These are phyloP conservation scores for Protea cynaroides DNA, from an alignment of 164 flowering plant genomes.

Conservation along the genomic window DNA sequence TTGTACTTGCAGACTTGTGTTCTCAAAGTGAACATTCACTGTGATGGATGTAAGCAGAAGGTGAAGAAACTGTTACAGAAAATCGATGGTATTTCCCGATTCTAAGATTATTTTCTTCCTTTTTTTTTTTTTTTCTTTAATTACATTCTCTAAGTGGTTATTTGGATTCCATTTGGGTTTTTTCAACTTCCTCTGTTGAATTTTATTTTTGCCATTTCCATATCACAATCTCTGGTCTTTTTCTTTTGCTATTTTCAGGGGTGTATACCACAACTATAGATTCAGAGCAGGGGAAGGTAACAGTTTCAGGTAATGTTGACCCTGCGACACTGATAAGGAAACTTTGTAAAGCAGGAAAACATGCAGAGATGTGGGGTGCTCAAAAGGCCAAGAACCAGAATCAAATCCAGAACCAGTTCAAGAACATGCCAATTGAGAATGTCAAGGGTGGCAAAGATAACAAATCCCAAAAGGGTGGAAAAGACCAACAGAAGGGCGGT, in stretches of 20 bases:
- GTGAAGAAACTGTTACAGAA: slow-evolving; percentile 83
- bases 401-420: slow-evolving; percentile 50
- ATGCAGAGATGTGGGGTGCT: slow-evolving; percentile 84
- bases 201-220: too few species aligned
- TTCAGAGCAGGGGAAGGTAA: slow-evolving; percentile 85
- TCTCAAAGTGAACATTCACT: slow-evolving; percentile 83
- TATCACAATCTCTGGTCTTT: too few species aligned
- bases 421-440: slow-evolving; percentile 59
- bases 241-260: slow-evolving; percentile 34
- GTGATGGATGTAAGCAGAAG: slow-evolving; percentile 81
- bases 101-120: not conserved
- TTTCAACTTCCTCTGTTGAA: too few species aligned
- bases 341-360: slow-evolving; percentile 70
- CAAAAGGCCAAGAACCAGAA: slow-evolving; percentile 42
- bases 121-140: too few species aligned
- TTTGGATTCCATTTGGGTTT: too few species aligned
- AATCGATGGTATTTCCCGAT: slow-evolving; percentile 58
- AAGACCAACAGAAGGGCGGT: slow-evolving; percentile 33
- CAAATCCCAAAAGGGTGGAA: slow-evolving; percentile 45
- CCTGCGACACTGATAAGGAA: slow-evolving; percentile 68
- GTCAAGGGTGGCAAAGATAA: slow-evolving; percentile 38
- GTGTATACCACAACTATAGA: slow-evolving; percentile 68
- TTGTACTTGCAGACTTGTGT: slow-evolving; percentile 86
- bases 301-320: slow-evolving; percentile 85
- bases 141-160: too few species aligned